A percentile compares a stretch with the other conserved stretches of the same genome.
Evolutionary conservation across 2,329 filamentous ascomycete genomes (phyloP).

Genomic region (Diaporthe aspalathi): DNA sequence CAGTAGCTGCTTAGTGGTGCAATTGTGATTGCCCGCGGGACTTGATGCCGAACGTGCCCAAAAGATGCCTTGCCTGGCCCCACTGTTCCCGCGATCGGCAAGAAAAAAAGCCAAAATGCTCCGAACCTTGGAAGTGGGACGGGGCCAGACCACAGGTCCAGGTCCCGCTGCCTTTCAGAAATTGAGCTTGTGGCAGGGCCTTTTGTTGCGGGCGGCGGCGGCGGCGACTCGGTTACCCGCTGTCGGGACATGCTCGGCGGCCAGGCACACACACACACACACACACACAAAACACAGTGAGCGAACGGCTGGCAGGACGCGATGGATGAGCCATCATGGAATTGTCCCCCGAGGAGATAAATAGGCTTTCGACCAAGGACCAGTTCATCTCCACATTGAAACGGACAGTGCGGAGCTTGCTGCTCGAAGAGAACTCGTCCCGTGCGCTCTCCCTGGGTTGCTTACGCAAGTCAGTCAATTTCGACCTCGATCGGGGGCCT

Average conservation of each 20-base stretch:
- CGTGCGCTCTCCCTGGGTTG: neutral
- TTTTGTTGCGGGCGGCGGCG: neutral
- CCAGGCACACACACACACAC: neutral
- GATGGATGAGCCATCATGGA: neutral
- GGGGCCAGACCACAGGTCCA: constrained; percentile 12
- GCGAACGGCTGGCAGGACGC: no score
- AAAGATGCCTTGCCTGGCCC: neutral
- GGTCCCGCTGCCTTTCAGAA: neutral
- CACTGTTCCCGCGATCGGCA: constrained; percentile 31
- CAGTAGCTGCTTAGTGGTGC: constrained; percentile 7
- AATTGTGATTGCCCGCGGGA: constrained; percentile 11
- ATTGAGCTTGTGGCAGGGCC: neutral
- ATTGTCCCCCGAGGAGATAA: neutral
- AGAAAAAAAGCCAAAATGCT: constrained; percentile 21
- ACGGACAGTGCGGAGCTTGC: constrained; percentile 4
- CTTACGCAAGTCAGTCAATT: neutral
- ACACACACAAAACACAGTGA: no score
- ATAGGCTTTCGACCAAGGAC: neutral
- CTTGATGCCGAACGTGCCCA: constrained; percentile 3
- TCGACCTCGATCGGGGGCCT: neutral
- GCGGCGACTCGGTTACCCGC: neutral
- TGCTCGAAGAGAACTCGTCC: neutral
- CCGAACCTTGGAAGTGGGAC: constrained; percentile 29
- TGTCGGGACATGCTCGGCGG: neutral
- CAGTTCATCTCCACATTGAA: neutral